A percentile compares a stretch with the other conserved stretches of the same genome.
Evolutionary conservation across 805 yeast species (phyloP).

Genomic region (Yamadazyma paraphyllophila): DNA sequence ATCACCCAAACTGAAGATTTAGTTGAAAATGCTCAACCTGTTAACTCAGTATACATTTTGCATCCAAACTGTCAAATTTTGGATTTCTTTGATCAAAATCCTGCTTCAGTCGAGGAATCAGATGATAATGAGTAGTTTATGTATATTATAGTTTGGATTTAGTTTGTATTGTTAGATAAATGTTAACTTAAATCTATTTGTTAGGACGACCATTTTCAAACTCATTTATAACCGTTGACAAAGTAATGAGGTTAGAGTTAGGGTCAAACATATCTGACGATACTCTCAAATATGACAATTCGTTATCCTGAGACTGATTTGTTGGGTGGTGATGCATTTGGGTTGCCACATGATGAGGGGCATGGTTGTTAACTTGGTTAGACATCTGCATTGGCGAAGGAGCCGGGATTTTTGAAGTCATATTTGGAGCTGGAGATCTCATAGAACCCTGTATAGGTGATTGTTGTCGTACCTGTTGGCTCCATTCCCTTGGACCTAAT

Average conservation of each 20-base stretch:
- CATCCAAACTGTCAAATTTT: slow-evolving; percentile 85
- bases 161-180: slow-evolving; percentile 1
- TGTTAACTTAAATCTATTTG: neutral
- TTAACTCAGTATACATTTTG: slow-evolving; percentile 36
- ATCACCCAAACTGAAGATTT: slow-evolving; percentile 34
- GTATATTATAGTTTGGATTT: slow-evolving; percentile 1
- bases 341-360: neutral
- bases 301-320: slow-evolving; percentile 2
- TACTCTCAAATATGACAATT: slow-evolving; percentile 6
- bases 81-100: slow-evolving; percentile 53
- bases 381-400: neutral
- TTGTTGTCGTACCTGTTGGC: slow-evolving; percentile 7
- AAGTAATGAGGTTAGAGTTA: slow-evolving; percentile 13
- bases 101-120: slow-evolving; percentile 7
- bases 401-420: slow-evolving; percentile 1
- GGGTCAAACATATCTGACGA: slow-evolving; percentile 11
- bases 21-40: slow-evolving; percentile 7
- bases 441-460: slow-evolving; percentile 1
- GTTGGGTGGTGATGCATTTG: slow-evolving; percentile 1
- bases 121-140: slow-evolving; percentile 6
- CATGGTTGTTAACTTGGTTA: neutral
- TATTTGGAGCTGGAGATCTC: slow-evolving; percentile 7
- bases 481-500: slow-evolving; percentile 23
- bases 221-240: slow-evolving; percentile 15
- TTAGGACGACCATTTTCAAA: slow-evolving; percentile 6